Conservation (phyloP, 2,329 filamentous ascomycete genomes). For the Aspergillus phoenicis region DNA sequence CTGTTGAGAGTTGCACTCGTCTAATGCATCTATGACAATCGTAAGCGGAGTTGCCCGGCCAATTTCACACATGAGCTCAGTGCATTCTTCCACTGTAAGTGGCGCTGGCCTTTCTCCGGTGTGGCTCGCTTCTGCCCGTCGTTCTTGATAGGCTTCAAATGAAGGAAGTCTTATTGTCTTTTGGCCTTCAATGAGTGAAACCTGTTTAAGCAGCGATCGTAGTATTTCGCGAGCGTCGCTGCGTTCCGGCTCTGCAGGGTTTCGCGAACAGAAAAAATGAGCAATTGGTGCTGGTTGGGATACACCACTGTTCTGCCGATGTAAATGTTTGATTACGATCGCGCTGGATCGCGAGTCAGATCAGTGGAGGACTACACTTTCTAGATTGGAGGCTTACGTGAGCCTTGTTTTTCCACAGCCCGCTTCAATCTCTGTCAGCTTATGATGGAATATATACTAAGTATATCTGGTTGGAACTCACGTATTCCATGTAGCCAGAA, state of each 20-base stretch:
- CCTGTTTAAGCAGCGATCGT: background rate
- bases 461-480: background rate
- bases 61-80: background rate
- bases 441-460: background rate
- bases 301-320: too few relatives aligned
- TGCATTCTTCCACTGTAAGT: background rate
- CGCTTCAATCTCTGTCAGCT: background rate
- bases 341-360: background rate
- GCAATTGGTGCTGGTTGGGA: background rate
- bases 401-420: background rate
- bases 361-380: background rate
- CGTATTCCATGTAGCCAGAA: background rate
- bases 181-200: background rate
- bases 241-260: background rate
- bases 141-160: background rate
- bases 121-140: background rate
- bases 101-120: background rate
- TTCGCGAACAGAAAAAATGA: background rate
- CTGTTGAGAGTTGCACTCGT: background rate
- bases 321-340: background rate
- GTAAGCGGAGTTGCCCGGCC: background rate
- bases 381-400: background rate
- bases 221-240: background rate
- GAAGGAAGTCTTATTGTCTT: too few relatives aligned
- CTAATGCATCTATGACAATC: background rate